Conservation (phyloP, 805 yeast species). For the Spathaspora hagerdaliae region DNA sequence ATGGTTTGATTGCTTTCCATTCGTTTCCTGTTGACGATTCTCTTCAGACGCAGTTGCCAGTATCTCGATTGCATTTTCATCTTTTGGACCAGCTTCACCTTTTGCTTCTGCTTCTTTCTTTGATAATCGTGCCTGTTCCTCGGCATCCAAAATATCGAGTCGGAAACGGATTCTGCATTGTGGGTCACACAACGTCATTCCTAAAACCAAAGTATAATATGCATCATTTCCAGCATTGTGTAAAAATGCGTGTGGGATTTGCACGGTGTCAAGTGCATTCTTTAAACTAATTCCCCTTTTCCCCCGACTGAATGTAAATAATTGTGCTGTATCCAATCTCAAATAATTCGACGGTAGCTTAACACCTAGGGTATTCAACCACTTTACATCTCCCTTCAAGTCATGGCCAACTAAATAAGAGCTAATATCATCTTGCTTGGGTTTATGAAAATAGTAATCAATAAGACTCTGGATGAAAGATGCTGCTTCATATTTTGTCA, state of each 20-base stretch:
- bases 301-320: conserved; percentile 41
- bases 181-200: conserved; percentile 50
- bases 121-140: background rate
- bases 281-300: conserved; percentile 38
- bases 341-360: conserved; percentile 32
- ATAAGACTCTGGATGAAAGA: conserved; percentile 40
- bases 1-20: too few relatives aligned
- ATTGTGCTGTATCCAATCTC: conserved; percentile 44
- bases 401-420: conserved; percentile 56
- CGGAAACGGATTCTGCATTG: conserved; percentile 16
- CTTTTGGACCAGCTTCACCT: background rate
- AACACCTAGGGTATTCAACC: conserved; percentile 47
- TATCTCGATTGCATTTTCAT: background rate
- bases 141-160: conserved; percentile 4
- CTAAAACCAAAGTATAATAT: conserved; percentile 50
- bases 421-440: conserved; percentile 10
- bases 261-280: conserved; percentile 40
- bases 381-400: conserved; percentile 51
- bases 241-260: conserved; percentile 52
- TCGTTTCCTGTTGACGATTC: background rate
- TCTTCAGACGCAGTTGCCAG: background rate
- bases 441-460: conserved; percentile 37
- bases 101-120: background rate
- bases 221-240: conserved; percentile 77
- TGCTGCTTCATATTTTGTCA: conserved; percentile 34